These are phyloP conservation scores for Leonotis leonurus DNA, from an alignment of 257 asterid species.

Conservation along the genomic window DNA sequence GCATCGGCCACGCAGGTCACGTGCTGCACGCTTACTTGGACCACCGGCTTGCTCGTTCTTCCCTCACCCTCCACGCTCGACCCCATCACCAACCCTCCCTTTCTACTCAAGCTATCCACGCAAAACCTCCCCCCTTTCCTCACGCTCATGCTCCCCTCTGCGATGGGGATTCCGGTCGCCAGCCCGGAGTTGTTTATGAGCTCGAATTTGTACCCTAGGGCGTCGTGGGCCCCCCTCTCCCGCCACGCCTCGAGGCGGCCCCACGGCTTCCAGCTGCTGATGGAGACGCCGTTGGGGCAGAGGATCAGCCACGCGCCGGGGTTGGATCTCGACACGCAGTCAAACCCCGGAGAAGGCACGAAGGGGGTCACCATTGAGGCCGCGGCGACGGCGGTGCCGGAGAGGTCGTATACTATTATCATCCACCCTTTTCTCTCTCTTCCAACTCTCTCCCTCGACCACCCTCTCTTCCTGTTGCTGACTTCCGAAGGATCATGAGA, in stretches of 20 bases:
- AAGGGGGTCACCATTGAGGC: slow-evolving; percentile 93
- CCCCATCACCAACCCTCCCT: slow-evolving; percentile 69
- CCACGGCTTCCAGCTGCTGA: slow-evolving; percentile 93
- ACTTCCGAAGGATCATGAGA: too few relatives aligned
- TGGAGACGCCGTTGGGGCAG: slow-evolving; percentile 58
- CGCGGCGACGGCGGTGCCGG: slow-evolving; percentile 88
- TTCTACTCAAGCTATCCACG: slow-evolving; percentile 45
- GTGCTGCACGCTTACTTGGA: slow-evolving; percentile 67
- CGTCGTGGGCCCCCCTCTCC: slow-evolving; percentile 58
- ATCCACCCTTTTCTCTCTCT: slow-evolving; percentile 86
- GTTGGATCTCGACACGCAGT: slow-evolving; percentile 75
- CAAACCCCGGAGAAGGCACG: slow-evolving; percentile 70
- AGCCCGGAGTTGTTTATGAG: slow-evolving; percentile 57
- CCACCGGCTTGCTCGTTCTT: slow-evolving; percentile 49
- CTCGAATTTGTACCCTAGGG: slow-evolving; percentile 75
- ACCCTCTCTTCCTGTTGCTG: slow-evolving; percentile 42
- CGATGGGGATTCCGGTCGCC: slow-evolving; percentile 56
- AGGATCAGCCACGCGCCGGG: slow-evolving; percentile 93
- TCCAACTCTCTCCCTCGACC: slow-evolving; percentile 53
- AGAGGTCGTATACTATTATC: slow-evolving; percentile 66
- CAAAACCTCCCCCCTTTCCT: slow-evolving; percentile 63
- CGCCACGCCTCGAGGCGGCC: slow-evolving; percentile 96
- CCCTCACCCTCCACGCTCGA: slow-evolving; percentile 79
- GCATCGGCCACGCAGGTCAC: slow-evolving; percentile 83
- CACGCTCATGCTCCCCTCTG: slow-evolving; percentile 62